Evolutionary conservation across 2,329 filamentous ascomycete genomes (phyloP).

Genomic region (Paecilomyces dactylethromorphus): DNA sequence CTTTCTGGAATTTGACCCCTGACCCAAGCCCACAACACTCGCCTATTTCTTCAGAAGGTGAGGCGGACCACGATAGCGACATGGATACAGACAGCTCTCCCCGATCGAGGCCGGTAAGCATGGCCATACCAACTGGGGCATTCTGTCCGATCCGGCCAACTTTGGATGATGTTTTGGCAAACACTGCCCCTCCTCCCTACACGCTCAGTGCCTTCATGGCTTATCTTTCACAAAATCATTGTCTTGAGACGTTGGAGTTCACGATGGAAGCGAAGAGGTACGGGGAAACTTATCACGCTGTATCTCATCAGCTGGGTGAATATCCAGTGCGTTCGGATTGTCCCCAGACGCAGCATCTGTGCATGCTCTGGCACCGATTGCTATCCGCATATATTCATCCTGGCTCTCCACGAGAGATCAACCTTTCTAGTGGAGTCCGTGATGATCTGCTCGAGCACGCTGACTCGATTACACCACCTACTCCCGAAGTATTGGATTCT

Average conservation of each 20-base stretch:
- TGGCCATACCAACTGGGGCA: conserved; percentile 32
- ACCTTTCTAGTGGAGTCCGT: conserved; percentile 78
- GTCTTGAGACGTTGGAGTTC: conserved; percentile 92
- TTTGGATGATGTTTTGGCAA: conserved; percentile 79
- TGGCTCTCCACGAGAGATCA: conserved; percentile 80
- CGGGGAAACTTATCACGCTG: conserved; percentile 57
- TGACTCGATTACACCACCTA: conserved; percentile 54
- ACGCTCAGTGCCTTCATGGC: conserved; percentile 91
- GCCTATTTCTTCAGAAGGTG: conserved; percentile 35
- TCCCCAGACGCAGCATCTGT: conserved; percentile 61
- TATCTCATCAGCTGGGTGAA: conserved; percentile 45
- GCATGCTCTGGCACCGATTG: conserved; percentile 78
- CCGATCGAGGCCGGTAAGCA: conserved; percentile 37
- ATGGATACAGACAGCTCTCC: conserved; percentile 35
- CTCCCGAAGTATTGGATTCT: conserved; percentile 69
- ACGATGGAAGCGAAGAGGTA: conserved; percentile 91
- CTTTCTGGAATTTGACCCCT: conserved; percentile 33
- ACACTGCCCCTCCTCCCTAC: conserved; percentile 80
- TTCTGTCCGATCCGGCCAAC: conserved; percentile 56
- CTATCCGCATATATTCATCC: conserved; percentile 86
- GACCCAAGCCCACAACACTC: conserved; percentile 40
- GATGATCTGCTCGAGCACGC: conserved; percentile 67
- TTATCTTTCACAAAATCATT: conserved; percentile 94
- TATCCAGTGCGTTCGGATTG: conserved; percentile 44
- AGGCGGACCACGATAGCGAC: conserved; percentile 34